phyloP scores from a whole-genome alignment of 805 yeast genomes.

The Myxozyma kluyveri region DNA sequence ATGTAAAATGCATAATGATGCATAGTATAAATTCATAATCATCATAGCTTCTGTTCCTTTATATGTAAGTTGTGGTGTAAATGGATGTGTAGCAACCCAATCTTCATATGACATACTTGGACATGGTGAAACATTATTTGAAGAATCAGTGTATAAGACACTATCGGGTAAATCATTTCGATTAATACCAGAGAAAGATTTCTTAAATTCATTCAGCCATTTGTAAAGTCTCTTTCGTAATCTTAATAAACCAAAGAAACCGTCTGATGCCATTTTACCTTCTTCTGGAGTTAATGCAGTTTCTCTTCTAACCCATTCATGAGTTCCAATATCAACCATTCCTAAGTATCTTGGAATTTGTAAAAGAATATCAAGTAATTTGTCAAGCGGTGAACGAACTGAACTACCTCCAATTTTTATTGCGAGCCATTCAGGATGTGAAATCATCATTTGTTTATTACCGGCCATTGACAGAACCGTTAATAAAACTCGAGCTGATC shows the following conservation, averaged over 20 bases:
- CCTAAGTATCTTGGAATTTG: background rate
- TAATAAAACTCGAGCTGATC: conserved; percentile 1
- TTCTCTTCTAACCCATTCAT: background rate
- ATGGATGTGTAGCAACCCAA: background rate
- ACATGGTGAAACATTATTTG: background rate
- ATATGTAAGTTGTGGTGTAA: background rate
- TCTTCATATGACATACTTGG: background rate
- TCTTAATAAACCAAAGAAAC: background rate
- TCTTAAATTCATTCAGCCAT: background rate
- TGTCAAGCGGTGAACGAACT: background rate
- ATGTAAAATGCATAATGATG: background rate
- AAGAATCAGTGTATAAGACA: background rate
- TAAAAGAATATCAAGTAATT: conserved; percentile 1
- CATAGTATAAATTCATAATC: background rate
- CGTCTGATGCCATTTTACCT: background rate
- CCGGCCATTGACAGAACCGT: background rate
- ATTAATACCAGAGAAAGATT: background rate
- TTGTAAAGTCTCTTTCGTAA: background rate
- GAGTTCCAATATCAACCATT: background rate
- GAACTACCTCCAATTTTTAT: conserved; percentile 1
- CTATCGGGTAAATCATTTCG: background rate
- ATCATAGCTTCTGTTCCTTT: background rate
- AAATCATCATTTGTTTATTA: background rate
- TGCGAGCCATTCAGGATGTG: conserved; percentile 6
- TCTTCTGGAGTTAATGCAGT: background rate